phyloP scores from a whole-genome alignment of 495 filamentous ascomycete genomes.

The Penicillium pancosmium region DNA sequence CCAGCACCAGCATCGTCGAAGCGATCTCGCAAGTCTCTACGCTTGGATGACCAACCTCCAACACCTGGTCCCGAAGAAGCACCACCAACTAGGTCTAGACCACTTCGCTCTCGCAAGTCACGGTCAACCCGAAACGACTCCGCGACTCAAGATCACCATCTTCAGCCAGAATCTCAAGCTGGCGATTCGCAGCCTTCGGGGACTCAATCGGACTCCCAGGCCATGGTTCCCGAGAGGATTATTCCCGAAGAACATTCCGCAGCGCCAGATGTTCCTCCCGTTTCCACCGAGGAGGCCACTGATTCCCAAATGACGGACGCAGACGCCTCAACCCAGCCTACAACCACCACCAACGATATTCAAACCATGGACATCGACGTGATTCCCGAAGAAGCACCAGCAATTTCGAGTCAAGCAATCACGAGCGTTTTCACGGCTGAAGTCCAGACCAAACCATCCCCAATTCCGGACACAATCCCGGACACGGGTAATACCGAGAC shows the following conservation, averaged over 20 bases:
- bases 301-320: constrained; percentile 20
- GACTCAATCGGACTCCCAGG: neutral
- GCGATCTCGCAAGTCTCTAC: constrained; percentile 29
- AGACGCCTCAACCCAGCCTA: constrained; percentile 5
- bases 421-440: constrained; percentile 17
- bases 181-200: neutral
- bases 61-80: constrained; percentile 17
- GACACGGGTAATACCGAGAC: constrained; percentile 14
- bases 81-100: constrained; percentile 15
- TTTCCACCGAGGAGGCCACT: constrained; percentile 27
- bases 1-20: constrained; percentile 20
- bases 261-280: constrained; percentile 1
- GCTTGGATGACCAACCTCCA: constrained; percentile 26
- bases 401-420: constrained; percentile 1
- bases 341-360: neutral
- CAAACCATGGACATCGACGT: constrained; percentile 22
- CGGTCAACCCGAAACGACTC: constrained; percentile 19
- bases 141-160: neutral
- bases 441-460: constrained; percentile 21
- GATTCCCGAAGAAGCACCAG: neutral
- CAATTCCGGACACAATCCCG: constrained; percentile 4
- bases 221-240: constrained; percentile 9
- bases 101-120: constrained; percentile 24
- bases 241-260: neutral
- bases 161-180: neutral